Evolutionary conservation across 768 basidiomycete genomes (phyloP).

Genomic region (Mycena epipterygia): DNA sequence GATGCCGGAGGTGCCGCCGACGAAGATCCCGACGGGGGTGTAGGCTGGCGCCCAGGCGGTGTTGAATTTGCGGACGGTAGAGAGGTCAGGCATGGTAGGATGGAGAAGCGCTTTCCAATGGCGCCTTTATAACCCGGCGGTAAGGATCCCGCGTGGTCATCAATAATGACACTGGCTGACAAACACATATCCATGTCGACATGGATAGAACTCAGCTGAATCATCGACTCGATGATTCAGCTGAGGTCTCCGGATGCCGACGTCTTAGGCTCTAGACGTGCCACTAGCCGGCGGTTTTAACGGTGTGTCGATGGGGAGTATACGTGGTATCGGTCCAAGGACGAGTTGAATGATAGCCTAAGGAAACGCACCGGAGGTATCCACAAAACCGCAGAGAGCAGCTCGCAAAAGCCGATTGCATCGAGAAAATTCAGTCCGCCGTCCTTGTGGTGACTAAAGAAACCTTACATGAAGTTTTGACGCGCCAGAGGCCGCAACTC

Average conservation of each 20-base stretch:
- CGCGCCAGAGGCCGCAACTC: too few species aligned
- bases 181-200: not conserved
- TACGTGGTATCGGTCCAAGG: too few species aligned
- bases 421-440: too few species aligned
- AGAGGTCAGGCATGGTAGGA: conserved; percentile 20
- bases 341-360: too few species aligned
- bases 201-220: too few species aligned
- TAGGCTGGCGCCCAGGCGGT: conserved; percentile 22
- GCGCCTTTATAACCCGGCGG: conserved; percentile 10
- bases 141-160: not conserved
- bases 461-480: too few species aligned
- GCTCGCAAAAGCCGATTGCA: too few species aligned
- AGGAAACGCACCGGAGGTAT: too few species aligned
- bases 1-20: conserved; percentile 35
- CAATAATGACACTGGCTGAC: not conserved
- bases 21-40: conserved; percentile 25
- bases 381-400: too few species aligned
- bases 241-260: not conserved
- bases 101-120: conserved; percentile 14
- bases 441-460: too few species aligned
- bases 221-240: conserved; percentile 8
- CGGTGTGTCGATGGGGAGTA: too few species aligned
- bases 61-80: conserved; percentile 18
- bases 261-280: not conserved
- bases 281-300: too few species aligned